These are phyloP conservation scores for Tetracladium maxilliforme DNA, from an alignment of 2,329 filamentous ascomycete species.

Conservation along the genomic window DNA sequence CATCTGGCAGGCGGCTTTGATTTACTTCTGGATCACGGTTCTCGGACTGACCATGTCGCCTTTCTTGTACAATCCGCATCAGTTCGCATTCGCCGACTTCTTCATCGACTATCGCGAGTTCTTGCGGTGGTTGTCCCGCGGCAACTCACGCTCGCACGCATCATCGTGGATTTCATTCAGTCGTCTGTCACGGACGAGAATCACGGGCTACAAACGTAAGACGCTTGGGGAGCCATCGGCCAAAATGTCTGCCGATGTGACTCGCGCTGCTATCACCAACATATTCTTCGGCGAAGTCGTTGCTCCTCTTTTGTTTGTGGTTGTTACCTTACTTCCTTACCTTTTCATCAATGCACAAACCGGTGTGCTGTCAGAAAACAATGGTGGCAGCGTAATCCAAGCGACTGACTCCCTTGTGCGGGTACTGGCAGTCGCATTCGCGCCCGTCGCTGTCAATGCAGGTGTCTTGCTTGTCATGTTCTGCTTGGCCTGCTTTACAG, in stretches of 20 bases:
- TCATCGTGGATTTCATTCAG: conserved; percentile 98
- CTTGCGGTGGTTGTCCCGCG: conserved; percentile 89
- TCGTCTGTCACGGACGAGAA: conserved; percentile 82
- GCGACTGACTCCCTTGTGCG: conserved; percentile 63
- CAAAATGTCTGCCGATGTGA: conserved; percentile 85
- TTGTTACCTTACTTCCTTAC: conserved; percentile 76
- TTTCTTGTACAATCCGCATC: conserved; percentile 97
- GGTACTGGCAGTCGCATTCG: conserved; percentile 68
- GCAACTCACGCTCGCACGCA: conserved; percentile 88
- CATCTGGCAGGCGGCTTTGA: conserved; percentile 75
- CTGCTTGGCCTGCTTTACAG: conserved; percentile 95
- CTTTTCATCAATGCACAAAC: conserved; percentile 94
- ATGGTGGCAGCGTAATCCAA: conserved; percentile 21
- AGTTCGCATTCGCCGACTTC: conserved; percentile 98
- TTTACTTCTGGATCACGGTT: conserved; percentile 95
- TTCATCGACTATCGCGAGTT: conserved; percentile 99
- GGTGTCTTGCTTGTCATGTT: conserved; percentile 70
- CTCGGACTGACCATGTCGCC: conserved; percentile 80
- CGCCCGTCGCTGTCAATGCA: conserved; percentile 77
- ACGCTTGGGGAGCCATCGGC: conserved; percentile 78
- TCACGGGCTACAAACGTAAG: conserved; percentile 98
- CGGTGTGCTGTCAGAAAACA: conserved; percentile 44
- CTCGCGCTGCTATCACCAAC: conserved; percentile 77
- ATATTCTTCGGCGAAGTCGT: conserved; percentile 87
- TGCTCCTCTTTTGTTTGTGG: conserved; percentile 67